These are phyloP conservation scores for Populus simonii DNA, from an alignment of 345 rosid species.

Conservation along the genomic window DNA sequence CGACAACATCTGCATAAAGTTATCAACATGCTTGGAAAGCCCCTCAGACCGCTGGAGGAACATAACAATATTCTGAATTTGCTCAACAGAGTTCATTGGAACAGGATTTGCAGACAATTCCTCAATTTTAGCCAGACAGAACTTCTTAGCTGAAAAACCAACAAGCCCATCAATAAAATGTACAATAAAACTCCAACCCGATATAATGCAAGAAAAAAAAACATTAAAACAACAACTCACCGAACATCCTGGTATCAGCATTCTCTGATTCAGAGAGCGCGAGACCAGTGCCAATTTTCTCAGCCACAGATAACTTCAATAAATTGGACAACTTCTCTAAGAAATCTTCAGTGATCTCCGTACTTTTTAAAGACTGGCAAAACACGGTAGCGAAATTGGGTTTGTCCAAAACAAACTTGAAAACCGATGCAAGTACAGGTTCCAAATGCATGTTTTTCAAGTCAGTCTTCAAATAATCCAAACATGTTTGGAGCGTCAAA, in stretches of 20 bases:
- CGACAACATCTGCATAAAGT: constrained; percentile 64
- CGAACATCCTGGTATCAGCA: constrained; percentile 45
- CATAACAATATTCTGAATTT: constrained; percentile 63
- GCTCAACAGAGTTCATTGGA: constrained; percentile 53
- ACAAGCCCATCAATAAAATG: not conserved
- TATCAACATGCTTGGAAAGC: constrained; percentile 68
- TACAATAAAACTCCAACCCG: not conserved
- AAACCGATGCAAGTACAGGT: constrained; percentile 42
- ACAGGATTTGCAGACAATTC: constrained; percentile 48
- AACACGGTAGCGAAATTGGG: constrained; percentile 64
- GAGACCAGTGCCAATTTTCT: constrained; percentile 69
- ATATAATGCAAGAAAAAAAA: constrained; percentile 2
- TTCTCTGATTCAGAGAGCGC: constrained; percentile 63
- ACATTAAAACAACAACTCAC: constrained; percentile 34
- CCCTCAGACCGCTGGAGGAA: constrained; percentile 73
- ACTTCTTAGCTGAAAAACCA: constrained; percentile 55
- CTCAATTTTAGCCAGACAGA: constrained; percentile 63
- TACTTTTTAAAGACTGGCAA: constrained; percentile 48
- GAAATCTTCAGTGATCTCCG: constrained; percentile 43
- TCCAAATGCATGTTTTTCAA: constrained; percentile 41
- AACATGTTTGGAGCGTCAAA: constrained; percentile 57
- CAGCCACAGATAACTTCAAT: constrained; percentile 51
- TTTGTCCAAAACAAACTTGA: constrained; percentile 50
- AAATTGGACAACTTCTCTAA: constrained; percentile 45
- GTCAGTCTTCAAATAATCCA: constrained; percentile 52